Base-by-base conservation (phyloP, 768 basidiomycete genomes). In the Russula griseocarnosa region DNA sequence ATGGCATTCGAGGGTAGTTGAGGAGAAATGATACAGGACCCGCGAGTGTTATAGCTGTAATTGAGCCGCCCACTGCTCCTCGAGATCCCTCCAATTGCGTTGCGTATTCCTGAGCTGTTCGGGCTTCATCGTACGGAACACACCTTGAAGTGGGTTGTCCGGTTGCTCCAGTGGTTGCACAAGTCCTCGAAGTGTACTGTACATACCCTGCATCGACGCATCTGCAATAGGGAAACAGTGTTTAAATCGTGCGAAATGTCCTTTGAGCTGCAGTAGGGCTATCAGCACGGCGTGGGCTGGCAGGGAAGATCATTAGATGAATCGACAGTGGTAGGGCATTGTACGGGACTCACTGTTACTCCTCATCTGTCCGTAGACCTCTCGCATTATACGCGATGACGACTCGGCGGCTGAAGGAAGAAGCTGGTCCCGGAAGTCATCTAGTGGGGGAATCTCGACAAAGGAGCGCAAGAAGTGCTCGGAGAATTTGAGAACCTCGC, bases 361-460 rank as follows among this genome's bases (percentile, higher is more conserved):
- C 30, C 10, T n/a, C 20, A 65, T 30, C 16, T 51, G 47, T 11
- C 18, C 13, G 16, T 22, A 30, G 13, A 65, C 53, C 1, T 50
- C 38, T 7, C 36, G 38, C 3, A 65, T 54, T 6, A 32, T 53
- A 3, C n/a, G 54, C 0, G 58, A 40, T 2, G 63, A 60, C 8
- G 58, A 55, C 4, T 28, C 38, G 28, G 58, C 54, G 1, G 63
- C 59, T 1, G 58, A 22, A 18, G 63, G 63, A 32, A 60, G 46
- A 28, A 64, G 53, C 24, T 56, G 54, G 8, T 60, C 53, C 42
- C 63, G 36, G 36, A 65, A 60, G 22, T 60, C 54, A 40, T 65
- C 63, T 1, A 34, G 28, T 18, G 58, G 9, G 11, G 54, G 58
- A 11, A 65, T 58, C 30, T 65, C 53, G 38, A 50, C 40, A 16